These are phyloP conservation scores for Lipomyces orientalis DNA, from an alignment of 805 yeast species.

Conservation along the genomic window DNA sequence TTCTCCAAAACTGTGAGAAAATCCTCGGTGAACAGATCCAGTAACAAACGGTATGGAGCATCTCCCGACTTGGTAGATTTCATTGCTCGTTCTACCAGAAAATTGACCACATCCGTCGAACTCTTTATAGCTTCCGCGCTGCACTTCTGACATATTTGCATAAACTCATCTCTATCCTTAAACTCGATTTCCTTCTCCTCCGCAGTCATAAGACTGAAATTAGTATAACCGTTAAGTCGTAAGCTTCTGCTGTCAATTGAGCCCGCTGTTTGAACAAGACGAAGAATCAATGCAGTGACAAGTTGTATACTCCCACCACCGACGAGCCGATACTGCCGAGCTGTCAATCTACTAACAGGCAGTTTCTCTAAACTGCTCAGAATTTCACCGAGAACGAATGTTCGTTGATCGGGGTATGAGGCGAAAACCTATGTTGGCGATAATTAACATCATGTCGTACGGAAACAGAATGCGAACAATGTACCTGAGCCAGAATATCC, in stretches of 20 bases:
- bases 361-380: conserved; percentile 57
- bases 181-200: conserved; percentile 25
- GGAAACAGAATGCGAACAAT: background rate
- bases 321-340: conserved; percentile 53
- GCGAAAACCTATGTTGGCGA: conserved; percentile 42
- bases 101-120: conserved; percentile 37
- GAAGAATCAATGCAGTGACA: conserved; percentile 54
- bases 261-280: conserved; percentile 52
- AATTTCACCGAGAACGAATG: conserved; percentile 66
- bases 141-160: conserved; percentile 20
- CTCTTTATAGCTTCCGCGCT: conserved; percentile 32
- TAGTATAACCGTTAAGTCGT: background rate
- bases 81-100: conserved; percentile 38
- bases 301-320: conserved; percentile 58
- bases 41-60: conserved; percentile 39
- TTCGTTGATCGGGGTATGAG: conserved; percentile 54
- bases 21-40: conserved; percentile 66
- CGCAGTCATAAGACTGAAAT: conserved; percentile 2
- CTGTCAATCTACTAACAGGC: conserved; percentile 52
- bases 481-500: conserved; percentile 37
- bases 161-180: conserved; percentile 18
- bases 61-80: conserved; percentile 37
- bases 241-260: conserved; percentile 14
- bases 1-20: conserved; percentile 54
- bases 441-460: background rate